phyloP scores from a whole-genome alignment of 805 yeast species.

The Ogataea sp. region DNA sequence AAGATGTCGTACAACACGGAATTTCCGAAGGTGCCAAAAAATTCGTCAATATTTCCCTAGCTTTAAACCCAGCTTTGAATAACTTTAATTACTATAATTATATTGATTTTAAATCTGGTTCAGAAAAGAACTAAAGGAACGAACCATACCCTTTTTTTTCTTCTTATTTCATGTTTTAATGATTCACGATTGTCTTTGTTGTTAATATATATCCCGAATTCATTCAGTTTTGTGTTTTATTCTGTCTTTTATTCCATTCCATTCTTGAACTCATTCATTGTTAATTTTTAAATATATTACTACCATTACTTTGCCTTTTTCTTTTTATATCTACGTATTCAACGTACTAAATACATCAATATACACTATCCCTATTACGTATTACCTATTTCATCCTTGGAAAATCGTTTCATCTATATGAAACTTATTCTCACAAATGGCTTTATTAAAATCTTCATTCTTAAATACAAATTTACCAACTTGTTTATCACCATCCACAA shows the following conservation, averaged over 20 bases:
- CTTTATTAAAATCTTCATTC: constrained; percentile 29
- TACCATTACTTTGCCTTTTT: background rate
- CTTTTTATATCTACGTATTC: background rate
- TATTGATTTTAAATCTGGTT: constrained; percentile 11
- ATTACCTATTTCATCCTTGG: background rate
- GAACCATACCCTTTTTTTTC: background rate
- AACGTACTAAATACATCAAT: background rate
- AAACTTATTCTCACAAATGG: constrained; percentile 25
- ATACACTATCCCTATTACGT: background rate
- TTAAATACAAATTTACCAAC: constrained; percentile 38
- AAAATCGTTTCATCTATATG: constrained; percentile 30
- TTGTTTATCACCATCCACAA: constrained; percentile 18
- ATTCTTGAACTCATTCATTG: background rate
- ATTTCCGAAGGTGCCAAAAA: constrained; percentile 22
- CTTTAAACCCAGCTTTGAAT: constrained; percentile 23
- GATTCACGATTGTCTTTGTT: background rate
- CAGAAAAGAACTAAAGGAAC: background rate
- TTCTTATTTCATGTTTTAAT: background rate
- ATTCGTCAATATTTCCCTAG: constrained; percentile 22
- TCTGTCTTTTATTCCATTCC: background rate
- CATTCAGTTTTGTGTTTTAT: background rate
- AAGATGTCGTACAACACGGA: constrained; percentile 16
- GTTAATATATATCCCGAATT: no score
- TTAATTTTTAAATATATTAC: no score
- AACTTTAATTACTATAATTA: constrained; percentile 18